phyloP scores from a whole-genome alignment of 345 rosid species.

The Raphanus raphanistrum region DNA sequence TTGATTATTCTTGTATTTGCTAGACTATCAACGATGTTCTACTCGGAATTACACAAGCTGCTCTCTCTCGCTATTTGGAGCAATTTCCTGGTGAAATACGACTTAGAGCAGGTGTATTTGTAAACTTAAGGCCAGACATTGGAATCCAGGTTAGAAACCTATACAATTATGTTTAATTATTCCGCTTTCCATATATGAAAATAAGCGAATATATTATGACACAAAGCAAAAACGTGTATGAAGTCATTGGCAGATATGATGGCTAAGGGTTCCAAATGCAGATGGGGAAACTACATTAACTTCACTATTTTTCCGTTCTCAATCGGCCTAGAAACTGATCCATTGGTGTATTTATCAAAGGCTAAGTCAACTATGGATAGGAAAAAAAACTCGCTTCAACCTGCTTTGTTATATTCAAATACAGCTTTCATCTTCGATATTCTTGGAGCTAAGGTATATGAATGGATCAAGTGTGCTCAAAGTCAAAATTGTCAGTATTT shows the following conservation, averaged over 20 bases:
- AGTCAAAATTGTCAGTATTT: not conserved
- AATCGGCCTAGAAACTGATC: slow-evolving; percentile 38
- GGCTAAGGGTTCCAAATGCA: slow-evolving; percentile 39
- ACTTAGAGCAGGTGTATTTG: slow-evolving; percentile 42
- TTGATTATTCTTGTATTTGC: not conserved
- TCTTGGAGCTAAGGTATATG: slow-evolving; percentile 46
- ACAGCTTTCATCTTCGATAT: slow-evolving; percentile 15
- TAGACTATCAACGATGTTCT: slow-evolving; percentile 76
- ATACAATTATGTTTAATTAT: too few species aligned
- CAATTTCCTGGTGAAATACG: slow-evolving; percentile 40
- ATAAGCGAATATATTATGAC: not conserved
- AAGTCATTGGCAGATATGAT: slow-evolving; percentile 52
- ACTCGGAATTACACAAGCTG: slow-evolving; percentile 1
- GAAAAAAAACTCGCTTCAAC: slow-evolving; percentile 51
- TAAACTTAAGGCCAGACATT: slow-evolving; percentile 49
- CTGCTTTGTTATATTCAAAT: not conserved
- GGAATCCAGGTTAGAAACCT: slow-evolving; percentile 51
- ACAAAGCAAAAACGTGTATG: not conserved
- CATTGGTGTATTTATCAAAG: slow-evolving; percentile 42
- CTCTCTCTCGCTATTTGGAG: not conserved
- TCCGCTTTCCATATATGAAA: not conserved
- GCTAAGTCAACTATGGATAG: slow-evolving; percentile 50
- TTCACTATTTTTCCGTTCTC: slow-evolving; percentile 39
- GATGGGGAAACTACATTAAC: slow-evolving; percentile 54
- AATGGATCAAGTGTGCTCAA: not conserved